These are phyloP conservation scores for Xylaria sp. DNA, from an alignment of 2,329 filamentous ascomycete species.

Conservation along the genomic window DNA sequence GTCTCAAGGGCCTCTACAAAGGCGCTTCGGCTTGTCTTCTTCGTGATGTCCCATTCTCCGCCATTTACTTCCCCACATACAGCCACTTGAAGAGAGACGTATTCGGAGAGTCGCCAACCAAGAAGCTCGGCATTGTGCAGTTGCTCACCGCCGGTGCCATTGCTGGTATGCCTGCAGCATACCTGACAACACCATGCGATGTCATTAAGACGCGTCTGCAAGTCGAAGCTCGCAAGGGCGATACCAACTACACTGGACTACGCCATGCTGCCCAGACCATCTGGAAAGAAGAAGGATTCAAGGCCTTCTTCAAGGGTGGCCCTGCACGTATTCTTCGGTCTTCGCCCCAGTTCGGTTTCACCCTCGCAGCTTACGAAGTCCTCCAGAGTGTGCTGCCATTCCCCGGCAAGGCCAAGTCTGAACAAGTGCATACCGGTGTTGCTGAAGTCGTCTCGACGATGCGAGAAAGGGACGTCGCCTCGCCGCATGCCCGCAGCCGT, in stretches of 20 bases:
- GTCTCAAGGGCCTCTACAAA: slow-evolving; percentile 95
- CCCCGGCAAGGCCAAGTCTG: slow-evolving; percentile 69
- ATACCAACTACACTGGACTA: slow-evolving; percentile 86
- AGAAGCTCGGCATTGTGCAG: slow-evolving; percentile 90
- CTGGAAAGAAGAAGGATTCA: slow-evolving; percentile 90
- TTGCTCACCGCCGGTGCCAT: slow-evolving; percentile 95
- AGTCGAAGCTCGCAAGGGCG: slow-evolving; percentile 96
- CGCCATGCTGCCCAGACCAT: slow-evolving; percentile 87
- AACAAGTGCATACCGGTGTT: slow-evolving; percentile 67
- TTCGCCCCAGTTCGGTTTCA: slow-evolving; percentile 98
- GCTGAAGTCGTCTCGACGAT: slow-evolving; percentile 72
- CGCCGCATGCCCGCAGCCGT: slow-evolving; percentile 71
- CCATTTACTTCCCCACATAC: slow-evolving; percentile 99
- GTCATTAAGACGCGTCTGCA: slow-evolving; percentile 99
- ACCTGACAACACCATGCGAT: slow-evolving; percentile 96
- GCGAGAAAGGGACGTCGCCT: slow-evolving; percentile 67
- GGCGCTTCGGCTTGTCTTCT: slow-evolving; percentile 93
- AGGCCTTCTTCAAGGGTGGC: slow-evolving; percentile 98
- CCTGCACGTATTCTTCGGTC: slow-evolving; percentile 94
- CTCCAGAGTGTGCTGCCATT: slow-evolving; percentile 83
- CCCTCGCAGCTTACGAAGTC: slow-evolving; percentile 93
- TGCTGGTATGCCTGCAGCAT: slow-evolving; percentile 89
- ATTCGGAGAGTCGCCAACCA: slow-evolving; percentile 87
- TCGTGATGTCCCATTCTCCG: slow-evolving; percentile 96
- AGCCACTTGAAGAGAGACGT: slow-evolving; percentile 92